A percentile compares a stretch with the other conserved stretches of the same genome.
Conservation (phyloP, 192 early-diverging fungal species). For the Mortierella antarctica region DNA sequence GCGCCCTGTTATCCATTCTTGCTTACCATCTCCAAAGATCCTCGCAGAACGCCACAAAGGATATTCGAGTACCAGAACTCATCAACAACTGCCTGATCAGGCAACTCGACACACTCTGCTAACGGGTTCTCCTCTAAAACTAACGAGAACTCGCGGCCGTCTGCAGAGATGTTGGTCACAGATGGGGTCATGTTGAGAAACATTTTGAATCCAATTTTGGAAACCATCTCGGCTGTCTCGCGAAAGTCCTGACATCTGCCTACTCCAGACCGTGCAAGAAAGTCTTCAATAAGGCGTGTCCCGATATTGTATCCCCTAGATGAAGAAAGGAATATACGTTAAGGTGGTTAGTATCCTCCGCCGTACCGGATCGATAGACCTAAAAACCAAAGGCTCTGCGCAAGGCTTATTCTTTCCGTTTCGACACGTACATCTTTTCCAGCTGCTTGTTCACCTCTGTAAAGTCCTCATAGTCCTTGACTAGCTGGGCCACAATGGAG, state of each 20-base stretch:
- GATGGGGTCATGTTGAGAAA: constrained; percentile 92
- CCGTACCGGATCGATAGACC: background rate
- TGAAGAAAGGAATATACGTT: background rate
- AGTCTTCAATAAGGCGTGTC: constrained; percentile 93
- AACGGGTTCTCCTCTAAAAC: constrained; percentile 96
- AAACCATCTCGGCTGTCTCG: constrained; percentile 94
- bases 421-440: constrained; percentile 87
- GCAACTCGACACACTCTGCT: constrained; percentile 97
- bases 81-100: constrained; percentile 68
- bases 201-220: constrained; percentile 97
- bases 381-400: background rate
- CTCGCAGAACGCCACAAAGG: constrained; percentile 92
- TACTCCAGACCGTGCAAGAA: constrained; percentile 82
- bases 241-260: constrained; percentile 89
- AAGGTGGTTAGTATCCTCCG: background rate
- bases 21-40: constrained; percentile 94
- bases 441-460: constrained; percentile 94
- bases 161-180: constrained; percentile 83
- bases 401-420: background rate
- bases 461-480: constrained; percentile 95
- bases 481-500: constrained; percentile 92
- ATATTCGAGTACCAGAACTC: constrained; percentile 98
- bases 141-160: constrained; percentile 92
- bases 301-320: constrained; percentile 98
- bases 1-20: background rate